A percentile compares a stretch with the other conserved stretches of the same genome.
Evolutionary conservation across 2,329 filamentous ascomycete genomes (phyloP).

Genomic region (Cercospora zeae-maydis): DNA sequence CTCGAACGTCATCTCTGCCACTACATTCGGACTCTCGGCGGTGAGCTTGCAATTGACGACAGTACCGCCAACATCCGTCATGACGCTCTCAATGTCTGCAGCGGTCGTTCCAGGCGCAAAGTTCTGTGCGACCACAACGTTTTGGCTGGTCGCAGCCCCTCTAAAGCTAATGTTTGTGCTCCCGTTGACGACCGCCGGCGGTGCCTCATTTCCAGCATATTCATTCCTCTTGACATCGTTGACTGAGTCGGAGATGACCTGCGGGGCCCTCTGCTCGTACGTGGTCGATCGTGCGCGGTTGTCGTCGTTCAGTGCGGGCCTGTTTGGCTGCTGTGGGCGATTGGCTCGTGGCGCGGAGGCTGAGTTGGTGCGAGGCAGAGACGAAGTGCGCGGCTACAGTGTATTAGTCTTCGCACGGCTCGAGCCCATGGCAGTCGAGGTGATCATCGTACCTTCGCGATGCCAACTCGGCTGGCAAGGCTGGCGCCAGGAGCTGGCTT

Average conservation of each 20-base stretch:
- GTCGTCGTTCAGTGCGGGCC: conserved; percentile 21
- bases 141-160: conserved; percentile 63
- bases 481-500: conserved; percentile 45
- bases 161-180: conserved; percentile 62
- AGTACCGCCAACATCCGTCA: conserved; percentile 60
- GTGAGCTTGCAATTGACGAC: conserved; percentile 65
- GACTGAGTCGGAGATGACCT: conserved; percentile 26
- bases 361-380: conserved; percentile 28
- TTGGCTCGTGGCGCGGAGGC: conserved; percentile 22
- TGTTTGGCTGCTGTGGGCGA: conserved; percentile 19
- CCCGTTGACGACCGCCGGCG: conserved; percentile 24
- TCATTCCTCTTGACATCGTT: conserved; percentile 31
- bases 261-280: conserved; percentile 22
- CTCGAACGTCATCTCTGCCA: conserved; percentile 73
- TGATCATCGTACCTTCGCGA: conserved; percentile 59
- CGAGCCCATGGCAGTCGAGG: neutral
- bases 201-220: conserved; percentile 31
- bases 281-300: conserved; percentile 43
- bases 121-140: conserved; percentile 71
- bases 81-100: conserved; percentile 76
- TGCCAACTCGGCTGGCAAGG: conserved; percentile 69
- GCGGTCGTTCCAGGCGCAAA: conserved; percentile 78
- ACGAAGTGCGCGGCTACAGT: conserved; percentile 27
- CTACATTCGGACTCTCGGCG: conserved; percentile 65
- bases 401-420: neutral